phyloP scores from a whole-genome alignment of 352 stramenopile genomes.

The Globisporangium recalcitrans region DNA sequence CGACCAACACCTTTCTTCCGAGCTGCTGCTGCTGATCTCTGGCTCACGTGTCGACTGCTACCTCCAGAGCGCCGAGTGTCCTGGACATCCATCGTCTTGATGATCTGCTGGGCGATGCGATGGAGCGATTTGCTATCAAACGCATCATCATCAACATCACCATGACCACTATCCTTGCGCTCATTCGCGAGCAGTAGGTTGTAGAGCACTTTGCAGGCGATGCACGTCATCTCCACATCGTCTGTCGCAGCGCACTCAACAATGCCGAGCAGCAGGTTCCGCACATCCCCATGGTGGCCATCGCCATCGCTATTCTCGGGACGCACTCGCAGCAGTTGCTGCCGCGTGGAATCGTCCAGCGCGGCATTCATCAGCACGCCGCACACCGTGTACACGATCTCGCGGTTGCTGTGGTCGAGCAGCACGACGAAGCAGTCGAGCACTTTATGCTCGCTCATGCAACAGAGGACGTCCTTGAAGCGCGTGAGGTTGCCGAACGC shows the following conservation, averaged over 20 bases:
- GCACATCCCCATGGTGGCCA: constrained; percentile 29
- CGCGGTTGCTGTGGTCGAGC: constrained; percentile 67
- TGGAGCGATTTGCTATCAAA: constrained; percentile 20
- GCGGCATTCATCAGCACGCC: constrained; percentile 85
- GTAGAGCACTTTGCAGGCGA: constrained; percentile 81
- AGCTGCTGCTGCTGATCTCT: background rate
- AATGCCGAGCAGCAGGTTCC: constrained; percentile 37
- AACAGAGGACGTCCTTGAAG: constrained; percentile 56
- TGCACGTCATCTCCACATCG: constrained; percentile 66
- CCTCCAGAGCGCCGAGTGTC: background rate
- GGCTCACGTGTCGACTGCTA: background rate
- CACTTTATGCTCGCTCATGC: constrained; percentile 51
- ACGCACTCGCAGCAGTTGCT: constrained; percentile 26
- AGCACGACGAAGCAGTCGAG: constrained; percentile 70
- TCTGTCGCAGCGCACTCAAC: constrained; percentile 53
- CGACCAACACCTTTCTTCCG: background rate
- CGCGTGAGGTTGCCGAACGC: constrained; percentile 85
- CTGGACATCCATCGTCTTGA: constrained; percentile 18
- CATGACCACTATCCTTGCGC: background rate
- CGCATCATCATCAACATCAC: background rate
- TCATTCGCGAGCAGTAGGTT: constrained; percentile 60
- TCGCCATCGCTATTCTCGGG: constrained; percentile 14
- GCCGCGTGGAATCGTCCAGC: constrained; percentile 37
- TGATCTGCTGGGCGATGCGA: constrained; percentile 25
- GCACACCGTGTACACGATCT: constrained; percentile 76